Conservation (phyloP, 768 basidiomycete species). For the Mycena vulgaris region DNA sequence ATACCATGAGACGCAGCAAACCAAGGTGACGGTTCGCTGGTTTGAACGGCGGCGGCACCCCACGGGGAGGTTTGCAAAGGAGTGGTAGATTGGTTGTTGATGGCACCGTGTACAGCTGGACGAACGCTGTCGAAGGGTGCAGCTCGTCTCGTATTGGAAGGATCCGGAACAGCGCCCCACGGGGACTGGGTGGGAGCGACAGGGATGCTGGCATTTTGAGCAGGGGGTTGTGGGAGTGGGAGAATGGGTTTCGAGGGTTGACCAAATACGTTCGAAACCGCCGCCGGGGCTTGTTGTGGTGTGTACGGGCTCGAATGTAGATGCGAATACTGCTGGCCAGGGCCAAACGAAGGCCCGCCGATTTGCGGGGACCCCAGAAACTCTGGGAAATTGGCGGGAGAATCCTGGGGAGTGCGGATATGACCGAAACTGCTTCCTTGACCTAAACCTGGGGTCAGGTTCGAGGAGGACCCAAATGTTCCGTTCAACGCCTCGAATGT, state of each 20-base stretch:
- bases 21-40: constrained; percentile 71
- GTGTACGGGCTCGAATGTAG: constrained; percentile 32
- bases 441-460: constrained; percentile 13
- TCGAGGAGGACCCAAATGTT: constrained; percentile 26
- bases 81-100: constrained; percentile 41
- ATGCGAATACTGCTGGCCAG: constrained; percentile 37
- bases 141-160: constrained; percentile 48
- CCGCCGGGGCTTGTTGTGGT: constrained; percentile 25
- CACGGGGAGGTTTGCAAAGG: constrained; percentile 54
- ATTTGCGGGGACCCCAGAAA: constrained; percentile 25
- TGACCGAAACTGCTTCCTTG: constrained; percentile 32
- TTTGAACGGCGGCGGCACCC: constrained; percentile 49
- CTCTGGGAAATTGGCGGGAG: constrained; percentile 24
- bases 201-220: constrained; percentile 35
- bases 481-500: constrained; percentile 35
- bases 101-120: constrained; percentile 58
- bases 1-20: constrained; percentile 61
- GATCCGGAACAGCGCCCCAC: constrained; percentile 53
- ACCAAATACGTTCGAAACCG: constrained; percentile 24
- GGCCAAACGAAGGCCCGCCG: constrained; percentile 23
- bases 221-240: constrained; percentile 34
- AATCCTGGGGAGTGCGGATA: constrained; percentile 26
- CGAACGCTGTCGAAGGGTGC: constrained; percentile 62
- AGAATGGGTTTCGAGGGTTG: constrained; percentile 38
- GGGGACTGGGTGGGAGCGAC: constrained; percentile 50